Evolutionary conservation across 2,329 filamentous ascomycete genomes (phyloP), one percentile per base, ranked within the genome.

Genomic region (Microdochium trichocladiopsis): DNA sequence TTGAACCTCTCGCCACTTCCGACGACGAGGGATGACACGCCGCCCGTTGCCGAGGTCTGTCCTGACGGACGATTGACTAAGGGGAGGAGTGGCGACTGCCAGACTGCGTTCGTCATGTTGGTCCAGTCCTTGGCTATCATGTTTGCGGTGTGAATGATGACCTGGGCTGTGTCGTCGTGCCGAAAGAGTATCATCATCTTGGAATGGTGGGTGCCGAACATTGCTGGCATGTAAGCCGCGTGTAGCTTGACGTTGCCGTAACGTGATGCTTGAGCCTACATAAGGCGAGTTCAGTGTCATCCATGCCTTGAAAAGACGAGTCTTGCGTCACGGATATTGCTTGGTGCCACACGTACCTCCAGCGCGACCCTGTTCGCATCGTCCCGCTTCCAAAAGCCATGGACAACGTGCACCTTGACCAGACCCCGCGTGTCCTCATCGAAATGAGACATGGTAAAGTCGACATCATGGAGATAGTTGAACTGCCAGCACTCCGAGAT

Each of bases 61-160:
- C 8, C 28, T 31, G 28, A 14, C 28, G 14, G 14, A 16, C 25
- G n/a, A 51, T 43, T 55, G 2, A 71, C 49, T 1, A 80, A 67
- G 1, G 87, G 84, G 1, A 95, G 79, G 1, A 80, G 63, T 1
- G 89, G 89, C 0, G 89, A 93, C 49, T 72, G 75, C 91, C 91
- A 96, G 4, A 88, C 80, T 1, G 83, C 90, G 65, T 96, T 90
- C 1, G 85, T 88, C 87, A 95, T 88, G 59, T 94, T 94, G 1
- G 76, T 79, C 91, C 91, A 96, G 66, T 96, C 91, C 52, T 85
- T 83, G 3, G 77, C 63, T n/a, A 95, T 93, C 86, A 95, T 90
- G 60, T 96, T 96, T 18, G 91, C 90, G 0, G 91, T 96, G 60
- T 95, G 89, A 25, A 96, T 91, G 52, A 95, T 70, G 5, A 96